These are phyloP conservation scores for Austroboletus olivaceoglutinosus DNA, from an alignment of 1,284 basidiomycete species.

Conservation along the genomic window DNA sequence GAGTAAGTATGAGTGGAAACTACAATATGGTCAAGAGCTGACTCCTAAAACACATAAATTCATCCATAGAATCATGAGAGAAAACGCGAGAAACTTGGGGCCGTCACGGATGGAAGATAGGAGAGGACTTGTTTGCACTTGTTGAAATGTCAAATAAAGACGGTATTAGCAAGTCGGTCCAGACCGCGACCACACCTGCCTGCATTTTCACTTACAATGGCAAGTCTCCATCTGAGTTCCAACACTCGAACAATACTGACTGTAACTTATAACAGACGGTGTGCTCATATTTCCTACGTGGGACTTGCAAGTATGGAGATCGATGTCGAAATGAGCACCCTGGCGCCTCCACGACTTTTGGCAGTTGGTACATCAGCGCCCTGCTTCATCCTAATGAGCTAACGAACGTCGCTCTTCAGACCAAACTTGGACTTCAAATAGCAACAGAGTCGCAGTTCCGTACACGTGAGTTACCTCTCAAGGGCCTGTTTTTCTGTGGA, in stretches of 20 bases:
- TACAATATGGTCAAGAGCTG: too few species aligned
- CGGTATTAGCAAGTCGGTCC: too few species aligned
- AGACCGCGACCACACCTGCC: too few species aligned
- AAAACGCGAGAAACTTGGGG: too few species aligned
- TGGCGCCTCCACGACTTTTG: constrained; percentile 36
- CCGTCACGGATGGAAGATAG: too few species aligned
- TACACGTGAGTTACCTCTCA: constrained; percentile 42
- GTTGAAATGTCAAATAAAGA: too few species aligned
- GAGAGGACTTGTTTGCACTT: too few species aligned
- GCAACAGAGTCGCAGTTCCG: constrained; percentile 28
- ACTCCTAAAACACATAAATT: too few species aligned
- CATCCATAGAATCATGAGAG: too few species aligned
- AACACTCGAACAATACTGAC: constrained; percentile 4
- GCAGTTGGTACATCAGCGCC: constrained; percentile 31
- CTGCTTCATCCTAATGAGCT: constrained; percentile 10
- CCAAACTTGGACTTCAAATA: constrained; percentile 41
- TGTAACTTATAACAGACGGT: constrained; percentile 30
- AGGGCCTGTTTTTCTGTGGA: constrained; percentile 9
- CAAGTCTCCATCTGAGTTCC: not conserved
- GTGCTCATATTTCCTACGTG: constrained; percentile 67
- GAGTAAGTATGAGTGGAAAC: too few species aligned
- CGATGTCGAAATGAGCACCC: constrained; percentile 71
- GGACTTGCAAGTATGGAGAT: constrained; percentile 66
- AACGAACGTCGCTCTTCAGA: constrained; percentile 28
- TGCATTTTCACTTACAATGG: constrained; percentile 25